Evolutionary conservation across 768 basidiomycete genomes (phyloP).

Genomic region (Ramaria sp.): DNA sequence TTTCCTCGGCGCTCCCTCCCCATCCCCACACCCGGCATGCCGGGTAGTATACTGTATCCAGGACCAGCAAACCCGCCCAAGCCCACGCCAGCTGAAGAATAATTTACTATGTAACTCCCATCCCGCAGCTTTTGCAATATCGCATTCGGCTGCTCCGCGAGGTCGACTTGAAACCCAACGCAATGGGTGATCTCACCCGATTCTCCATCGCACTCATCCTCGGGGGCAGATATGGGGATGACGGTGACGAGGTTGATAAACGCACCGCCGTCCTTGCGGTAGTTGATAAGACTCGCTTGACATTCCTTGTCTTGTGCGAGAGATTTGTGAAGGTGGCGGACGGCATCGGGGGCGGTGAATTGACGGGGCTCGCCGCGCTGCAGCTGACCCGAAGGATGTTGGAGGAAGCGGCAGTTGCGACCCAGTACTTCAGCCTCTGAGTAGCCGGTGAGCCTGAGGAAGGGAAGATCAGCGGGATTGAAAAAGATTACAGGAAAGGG

Average conservation of each 20-base stretch:
- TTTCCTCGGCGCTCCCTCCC: too few relatives aligned
- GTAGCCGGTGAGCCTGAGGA: constrained; percentile 56
- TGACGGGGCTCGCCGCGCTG: constrained; percentile 43
- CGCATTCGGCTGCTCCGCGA: constrained; percentile 75
- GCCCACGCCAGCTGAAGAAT: constrained; percentile 21
- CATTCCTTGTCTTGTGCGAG: constrained; percentile 74
- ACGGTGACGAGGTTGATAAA: constrained; percentile 92
- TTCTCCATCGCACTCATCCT: constrained; percentile 26
- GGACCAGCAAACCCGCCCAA: too few relatives aligned
- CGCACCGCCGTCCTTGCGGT: constrained; percentile 68
- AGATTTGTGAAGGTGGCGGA: constrained; percentile 51
- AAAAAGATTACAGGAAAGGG: background rate
- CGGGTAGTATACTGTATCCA: too few relatives aligned
- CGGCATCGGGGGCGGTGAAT: constrained; percentile 52
- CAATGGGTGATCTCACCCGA: constrained; percentile 70
- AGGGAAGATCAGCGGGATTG: background rate
- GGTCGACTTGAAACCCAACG: constrained; percentile 93
- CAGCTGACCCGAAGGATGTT: constrained; percentile 56
- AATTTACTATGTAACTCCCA: constrained; percentile 67
- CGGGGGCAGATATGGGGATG: constrained; percentile 61
- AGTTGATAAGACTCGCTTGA: constrained; percentile 82
- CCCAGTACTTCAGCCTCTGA: constrained; percentile 67
- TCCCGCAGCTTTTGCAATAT: constrained; percentile 72
- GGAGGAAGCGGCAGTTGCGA: constrained; percentile 84
- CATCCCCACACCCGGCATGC: background rate